phyloP scores from a whole-genome alignment of 1,284 basidiomycete species.

The Fomitopsis pinicola region DNA sequence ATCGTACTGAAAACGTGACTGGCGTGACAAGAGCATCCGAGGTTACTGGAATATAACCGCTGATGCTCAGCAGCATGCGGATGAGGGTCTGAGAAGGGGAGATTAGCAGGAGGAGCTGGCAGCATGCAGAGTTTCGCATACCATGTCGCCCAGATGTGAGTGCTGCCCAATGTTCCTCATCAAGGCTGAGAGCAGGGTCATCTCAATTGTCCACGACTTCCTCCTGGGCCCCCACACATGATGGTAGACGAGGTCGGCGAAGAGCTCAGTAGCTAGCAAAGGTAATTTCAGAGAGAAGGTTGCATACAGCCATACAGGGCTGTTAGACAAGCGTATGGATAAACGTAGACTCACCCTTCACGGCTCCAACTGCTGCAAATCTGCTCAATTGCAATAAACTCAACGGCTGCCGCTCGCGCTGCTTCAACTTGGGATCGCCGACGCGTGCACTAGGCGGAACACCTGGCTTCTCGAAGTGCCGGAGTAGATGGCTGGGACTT shows the following conservation, averaged over 20 bases:
- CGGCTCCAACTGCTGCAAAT: conserved; percentile 56
- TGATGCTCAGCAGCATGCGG: conserved; percentile 78
- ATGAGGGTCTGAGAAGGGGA: conserved; percentile 50
- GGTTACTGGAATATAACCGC: conserved; percentile 83
- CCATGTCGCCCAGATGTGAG: conserved; percentile 84
- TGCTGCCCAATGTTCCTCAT: conserved; percentile 86
- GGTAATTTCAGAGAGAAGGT: background rate
- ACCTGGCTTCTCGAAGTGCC: conserved; percentile 64
- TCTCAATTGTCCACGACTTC: conserved; percentile 86
- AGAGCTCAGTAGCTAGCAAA: conserved; percentile 60
- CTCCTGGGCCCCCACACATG: conserved; percentile 78
- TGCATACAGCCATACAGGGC: background rate
- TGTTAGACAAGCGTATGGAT: background rate
- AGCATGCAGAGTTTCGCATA: conserved; percentile 22
- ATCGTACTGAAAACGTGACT: conserved; percentile 85
- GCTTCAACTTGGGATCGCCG: conserved; percentile 54
- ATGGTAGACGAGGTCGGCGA: conserved; percentile 65
- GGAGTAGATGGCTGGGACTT: conserved; percentile 33
- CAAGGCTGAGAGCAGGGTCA: conserved; percentile 80
- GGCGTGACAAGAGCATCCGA: conserved; percentile 95
- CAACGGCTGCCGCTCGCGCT: conserved; percentile 46
- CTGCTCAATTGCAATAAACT: conserved; percentile 68
- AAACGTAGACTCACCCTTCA: conserved; percentile 50
- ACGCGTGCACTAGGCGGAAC: conserved; percentile 70
- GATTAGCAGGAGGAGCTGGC: background rate